These are phyloP conservation scores for Trapa bicornis DNA, from an alignment of 345 rosid species.

Conservation along the genomic window DNA sequence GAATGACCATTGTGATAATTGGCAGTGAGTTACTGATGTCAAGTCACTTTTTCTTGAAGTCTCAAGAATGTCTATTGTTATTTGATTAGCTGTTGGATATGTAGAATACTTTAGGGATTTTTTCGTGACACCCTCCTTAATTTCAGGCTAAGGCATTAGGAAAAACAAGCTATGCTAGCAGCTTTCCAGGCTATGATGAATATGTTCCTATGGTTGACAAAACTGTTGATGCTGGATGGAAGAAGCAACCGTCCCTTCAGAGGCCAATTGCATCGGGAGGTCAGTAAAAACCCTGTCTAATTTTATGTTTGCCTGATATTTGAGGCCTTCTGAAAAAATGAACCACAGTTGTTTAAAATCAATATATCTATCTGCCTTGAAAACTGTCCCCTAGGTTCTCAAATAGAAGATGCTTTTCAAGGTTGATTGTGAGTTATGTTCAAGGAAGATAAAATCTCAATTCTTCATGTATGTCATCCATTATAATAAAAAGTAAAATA, in stretches of 20 bases:
- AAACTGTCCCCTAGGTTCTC: neutral
- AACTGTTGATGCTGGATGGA: slow-evolving; percentile 86
- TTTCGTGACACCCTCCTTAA: neutral
- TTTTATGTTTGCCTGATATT: neutral
- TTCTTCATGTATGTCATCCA: neutral
- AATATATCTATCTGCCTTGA: neutral
- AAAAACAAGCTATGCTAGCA: slow-evolving; percentile 46
- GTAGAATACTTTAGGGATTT: neutral
- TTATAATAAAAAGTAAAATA: neutral
- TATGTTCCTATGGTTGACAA: slow-evolving; percentile 98
- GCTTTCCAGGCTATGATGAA: slow-evolving; percentile 90
- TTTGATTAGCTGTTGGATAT: neutral
- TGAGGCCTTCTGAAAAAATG: neutral
- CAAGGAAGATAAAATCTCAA: neutral
- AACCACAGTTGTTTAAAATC: neutral
- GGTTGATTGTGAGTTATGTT: neutral
- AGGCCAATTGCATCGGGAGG: slow-evolving; percentile 49
- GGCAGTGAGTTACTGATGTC: neutral
- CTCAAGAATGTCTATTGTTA: neutral
- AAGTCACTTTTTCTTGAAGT: neutral
- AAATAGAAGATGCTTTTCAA: neutral
- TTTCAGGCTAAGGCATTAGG: slow-evolving; percentile 60
- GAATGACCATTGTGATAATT: neutral
- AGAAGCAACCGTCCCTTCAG: slow-evolving; percentile 43
- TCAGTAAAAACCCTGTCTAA: slow-evolving; percentile 7